phyloP scores from a whole-genome alignment of 1,284 basidiomycete species.

The Melampsora larici-populina region DNA sequence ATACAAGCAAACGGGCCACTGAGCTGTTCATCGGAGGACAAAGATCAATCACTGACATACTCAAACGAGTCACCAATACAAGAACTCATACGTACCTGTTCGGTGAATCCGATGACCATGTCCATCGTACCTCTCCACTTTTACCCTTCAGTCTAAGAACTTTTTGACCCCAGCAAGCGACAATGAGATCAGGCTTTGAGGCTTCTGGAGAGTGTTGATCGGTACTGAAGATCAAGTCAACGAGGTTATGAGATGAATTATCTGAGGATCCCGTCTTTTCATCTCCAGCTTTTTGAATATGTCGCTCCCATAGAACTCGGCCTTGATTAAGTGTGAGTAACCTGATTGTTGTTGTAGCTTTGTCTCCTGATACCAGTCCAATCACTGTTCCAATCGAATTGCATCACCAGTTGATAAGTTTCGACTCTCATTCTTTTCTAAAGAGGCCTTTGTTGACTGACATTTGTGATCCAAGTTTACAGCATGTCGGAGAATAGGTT shows the following conservation, averaged over 20 bases:
- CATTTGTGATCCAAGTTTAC: slow-evolving; percentile 29
- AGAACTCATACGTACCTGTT: not conserved
- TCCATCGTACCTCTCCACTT: slow-evolving; percentile 29
- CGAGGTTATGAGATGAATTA: not conserved
- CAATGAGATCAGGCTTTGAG: slow-evolving; percentile 31
- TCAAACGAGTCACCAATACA: not conserved
- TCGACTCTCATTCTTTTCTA: no score
- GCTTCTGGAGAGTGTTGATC: slow-evolving; percentile 33
- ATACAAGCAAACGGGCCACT: not conserved
- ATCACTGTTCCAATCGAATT: slow-evolving; percentile 4
- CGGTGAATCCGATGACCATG: slow-evolving; percentile 15
- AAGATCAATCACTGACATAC: not conserved
- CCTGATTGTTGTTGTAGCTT: not conserved
- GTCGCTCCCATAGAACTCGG: slow-evolving; percentile 29
- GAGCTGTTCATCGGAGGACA: not conserved
- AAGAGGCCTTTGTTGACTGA: not conserved
- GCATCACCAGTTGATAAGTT: no score
- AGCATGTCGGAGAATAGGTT: slow-evolving; percentile 38
- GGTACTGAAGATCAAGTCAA: slow-evolving; percentile 35
- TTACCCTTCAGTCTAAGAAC: slow-evolving; percentile 16
- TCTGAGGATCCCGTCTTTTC: not conserved
- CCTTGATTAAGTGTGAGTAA: slow-evolving; percentile 24
- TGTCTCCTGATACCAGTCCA: slow-evolving; percentile 34
- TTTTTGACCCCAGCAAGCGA: not conserved
- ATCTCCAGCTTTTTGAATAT: not conserved